These are phyloP conservation scores for Torulaspora indica DNA, from an alignment of 805 yeast species.

Conservation along the genomic window DNA sequence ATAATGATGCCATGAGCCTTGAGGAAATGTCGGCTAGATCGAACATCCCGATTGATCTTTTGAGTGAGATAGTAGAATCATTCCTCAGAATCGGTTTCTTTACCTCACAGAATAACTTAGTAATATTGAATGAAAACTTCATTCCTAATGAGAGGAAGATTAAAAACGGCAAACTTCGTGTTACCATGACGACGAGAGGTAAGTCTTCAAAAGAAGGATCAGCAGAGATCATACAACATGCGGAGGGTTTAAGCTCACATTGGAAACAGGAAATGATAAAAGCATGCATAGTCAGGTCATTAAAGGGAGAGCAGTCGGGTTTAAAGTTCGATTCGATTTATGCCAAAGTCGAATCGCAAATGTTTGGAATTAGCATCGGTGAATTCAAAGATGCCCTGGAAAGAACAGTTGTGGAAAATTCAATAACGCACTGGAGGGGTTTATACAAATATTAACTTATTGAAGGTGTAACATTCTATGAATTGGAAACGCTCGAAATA, in stretches of 20 bases:
- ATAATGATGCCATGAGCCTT: slow-evolving; percentile 12
- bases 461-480: not conserved
- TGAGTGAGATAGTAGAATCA: slow-evolving; percentile 19
- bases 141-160: slow-evolving; percentile 22
- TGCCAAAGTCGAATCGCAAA: slow-evolving; percentile 14
- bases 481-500: not conserved
- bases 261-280: slow-evolving; percentile 32
- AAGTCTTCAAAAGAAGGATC: not conserved
- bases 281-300: slow-evolving; percentile 26
- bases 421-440: slow-evolving; percentile 8
- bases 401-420: slow-evolving; percentile 10
- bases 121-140: slow-evolving; percentile 21
- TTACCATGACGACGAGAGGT: slow-evolving; percentile 13
- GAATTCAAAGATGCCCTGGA: slow-evolving; percentile 33
- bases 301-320: slow-evolving; percentile 19
- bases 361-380: slow-evolving; percentile 31
- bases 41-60: slow-evolving; percentile 5
- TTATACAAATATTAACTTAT: slow-evolving; percentile 7
- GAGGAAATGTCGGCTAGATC: slow-evolving; percentile 10
- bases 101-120: slow-evolving; percentile 6
- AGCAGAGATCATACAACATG: slow-evolving; percentile 12
- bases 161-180: slow-evolving; percentile 22
- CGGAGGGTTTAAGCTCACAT: slow-evolving; percentile 24
- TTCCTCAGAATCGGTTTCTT: slow-evolving; percentile 21
- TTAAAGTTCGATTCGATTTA: slow-evolving; percentile 13